Evolutionary conservation across 306 rosid species (phyloP), one percentile per base, ranked within the genome.

Genomic region (Vachellia pachyceras): DNA sequence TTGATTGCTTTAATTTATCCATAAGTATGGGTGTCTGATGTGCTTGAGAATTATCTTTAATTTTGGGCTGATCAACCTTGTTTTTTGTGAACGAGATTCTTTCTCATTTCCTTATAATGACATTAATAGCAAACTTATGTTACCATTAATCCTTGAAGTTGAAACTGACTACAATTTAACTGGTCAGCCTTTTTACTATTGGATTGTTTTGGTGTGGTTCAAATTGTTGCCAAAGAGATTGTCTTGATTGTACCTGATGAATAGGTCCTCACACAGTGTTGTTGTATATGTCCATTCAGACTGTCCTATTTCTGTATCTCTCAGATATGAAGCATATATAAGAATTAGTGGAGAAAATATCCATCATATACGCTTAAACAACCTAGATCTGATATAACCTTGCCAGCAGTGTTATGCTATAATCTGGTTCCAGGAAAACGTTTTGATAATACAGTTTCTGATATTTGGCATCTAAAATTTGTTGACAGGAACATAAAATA

Each of bases 401-500:
- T 44, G 66, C 81, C 52, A 13, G 54, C 61, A 39, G 63, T 36
- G 2, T 44, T 76, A 29, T 82, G 57, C 25, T 47, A 42, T 69
- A 60, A 60, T 13, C 12, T 45, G 45, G 61, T 50, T 33, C 55
- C 76, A n/a, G 13, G 44, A 64, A 41, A 50, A 69, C 13, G 54
- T 18, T 57, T 72, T 23, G 67, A 10, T 36, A 20, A 47, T 82
- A 74, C 75, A 54, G 20, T 42, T 80, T n/a, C 76, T 64, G 50
- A 45, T 69, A 63, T 77, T 81, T 85, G 83, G 44, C 20, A 63
- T 42, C 29, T 20, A 61, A 78, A 45, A 65, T 83, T 41, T 88
- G 61, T 73, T 41, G 69, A 67, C 79, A 91, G 97, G 97, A 93
- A 87, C 88, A 85, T 29, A 93, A 83, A 85, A 80, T 93, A 75